Conservation (phyloP, 2,329 filamentous ascomycete species). For the Aquanectria penicillioides region DNA sequence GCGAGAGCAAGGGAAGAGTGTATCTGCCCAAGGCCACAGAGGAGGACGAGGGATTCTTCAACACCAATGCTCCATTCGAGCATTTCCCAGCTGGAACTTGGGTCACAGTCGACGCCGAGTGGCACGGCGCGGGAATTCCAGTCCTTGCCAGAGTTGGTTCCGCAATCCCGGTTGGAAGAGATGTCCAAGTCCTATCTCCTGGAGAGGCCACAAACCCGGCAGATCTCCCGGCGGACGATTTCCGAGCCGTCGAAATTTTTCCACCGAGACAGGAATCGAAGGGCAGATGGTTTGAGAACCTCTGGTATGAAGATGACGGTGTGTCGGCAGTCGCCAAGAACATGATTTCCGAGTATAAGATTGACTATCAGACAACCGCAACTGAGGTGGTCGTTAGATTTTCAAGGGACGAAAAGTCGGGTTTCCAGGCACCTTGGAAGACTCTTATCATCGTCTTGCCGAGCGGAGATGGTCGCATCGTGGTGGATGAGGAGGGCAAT, state of each 20-base stretch:
- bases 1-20: conserved; percentile 61
- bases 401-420: conserved; percentile 42
- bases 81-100: conserved; percentile 59
- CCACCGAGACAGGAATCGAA: conserved; percentile 41
- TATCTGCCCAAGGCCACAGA: conserved; percentile 70
- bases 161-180: conserved; percentile 50
- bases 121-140: conserved; percentile 54
- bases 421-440: conserved; percentile 49
- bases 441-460: conserved; percentile 45
- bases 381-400: conserved; percentile 42
- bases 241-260: conserved; percentile 55
- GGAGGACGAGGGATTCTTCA: conserved; percentile 67
- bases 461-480: conserved; percentile 38
- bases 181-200: conserved; percentile 49
- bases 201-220: conserved; percentile 52
- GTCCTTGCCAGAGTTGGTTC: conserved; percentile 52
- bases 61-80: conserved; percentile 69
- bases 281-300: conserved; percentile 41
- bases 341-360: conserved; percentile 45
- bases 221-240: conserved; percentile 52
- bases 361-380: conserved; percentile 38
- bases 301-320: conserved; percentile 53
- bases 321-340: conserved; percentile 44
- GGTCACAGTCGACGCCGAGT: conserved; percentile 52
- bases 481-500: conserved; percentile 5